These are phyloP conservation scores for Hygrocybe coccinea DNA, from an alignment of 768 basidiomycete species.

Conservation along the genomic window DNA sequence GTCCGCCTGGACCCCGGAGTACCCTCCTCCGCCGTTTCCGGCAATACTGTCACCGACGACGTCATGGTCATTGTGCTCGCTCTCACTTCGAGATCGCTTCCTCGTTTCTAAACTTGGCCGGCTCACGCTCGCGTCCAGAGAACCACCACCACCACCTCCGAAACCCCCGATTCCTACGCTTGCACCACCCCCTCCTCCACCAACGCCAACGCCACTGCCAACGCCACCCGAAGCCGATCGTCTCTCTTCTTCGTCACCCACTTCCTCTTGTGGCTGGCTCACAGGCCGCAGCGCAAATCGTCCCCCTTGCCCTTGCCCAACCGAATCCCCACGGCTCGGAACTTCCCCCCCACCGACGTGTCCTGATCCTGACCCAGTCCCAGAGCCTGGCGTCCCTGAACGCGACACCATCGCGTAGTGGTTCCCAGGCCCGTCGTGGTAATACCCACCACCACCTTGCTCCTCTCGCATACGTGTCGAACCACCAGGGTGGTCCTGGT, in stretches of 20 bases:
- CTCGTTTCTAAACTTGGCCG: conserved; percentile 43
- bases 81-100: conserved; percentile 57
- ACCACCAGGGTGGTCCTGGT: conserved; percentile 29
- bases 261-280: conserved; percentile 35
- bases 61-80: conserved; percentile 58
- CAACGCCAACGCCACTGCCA: conserved; percentile 30
- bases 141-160: background rate
- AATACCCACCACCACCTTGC: no score
- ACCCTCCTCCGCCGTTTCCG: conserved; percentile 26
- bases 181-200: no score
- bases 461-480: conserved; percentile 5
- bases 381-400: conserved; percentile 56
- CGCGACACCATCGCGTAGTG: conserved; percentile 41
- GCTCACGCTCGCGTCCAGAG: conserved; percentile 35
- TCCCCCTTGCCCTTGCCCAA: conserved; percentile 41
- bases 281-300: conserved; percentile 52
- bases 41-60: conserved; percentile 33
- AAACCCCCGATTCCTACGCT: no score
- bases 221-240: conserved; percentile 27
- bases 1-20: conserved; percentile 22
- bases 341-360: conserved; percentile 11
- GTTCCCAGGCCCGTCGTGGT: no score
- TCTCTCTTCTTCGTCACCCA: conserved; percentile 46
- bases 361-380: conserved; percentile 44
- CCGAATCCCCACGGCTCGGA: no score